Evolutionary conservation across 1,284 basidiomycete species (phyloP).

Genomic region (Leccinum angustisporum): DNA sequence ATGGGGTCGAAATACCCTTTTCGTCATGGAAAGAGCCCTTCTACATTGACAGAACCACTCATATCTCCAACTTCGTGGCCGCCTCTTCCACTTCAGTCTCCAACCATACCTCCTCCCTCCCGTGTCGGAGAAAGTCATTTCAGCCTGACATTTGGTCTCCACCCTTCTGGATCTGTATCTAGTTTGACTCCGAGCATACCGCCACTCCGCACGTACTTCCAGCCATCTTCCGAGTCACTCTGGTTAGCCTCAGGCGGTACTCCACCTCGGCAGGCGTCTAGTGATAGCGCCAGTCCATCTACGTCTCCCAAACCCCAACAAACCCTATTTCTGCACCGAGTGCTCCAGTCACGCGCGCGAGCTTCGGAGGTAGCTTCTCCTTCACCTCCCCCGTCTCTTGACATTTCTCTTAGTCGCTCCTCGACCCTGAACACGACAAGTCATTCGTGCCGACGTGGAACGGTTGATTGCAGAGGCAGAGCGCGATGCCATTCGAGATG

Average conservation of each 20-base stretch:
- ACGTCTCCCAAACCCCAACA: slow-evolving; percentile 2
- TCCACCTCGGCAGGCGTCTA: neutral
- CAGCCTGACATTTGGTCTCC: neutral
- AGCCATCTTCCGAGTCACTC: neutral
- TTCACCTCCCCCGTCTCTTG: slow-evolving; percentile 2
- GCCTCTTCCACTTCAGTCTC: slow-evolving; percentile 2
- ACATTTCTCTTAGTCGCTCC: slow-evolving; percentile 1
- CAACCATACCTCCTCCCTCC: neutral
- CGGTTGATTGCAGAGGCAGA: slow-evolving; percentile 21
- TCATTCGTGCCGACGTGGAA: slow-evolving; percentile 10
- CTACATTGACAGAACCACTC: slow-evolving; percentile 28
- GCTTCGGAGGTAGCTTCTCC: slow-evolving; percentile 16
- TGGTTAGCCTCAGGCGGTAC: neutral
- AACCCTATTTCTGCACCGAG: slow-evolving; percentile 24
- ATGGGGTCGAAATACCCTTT: neutral
- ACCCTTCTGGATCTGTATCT: neutral
- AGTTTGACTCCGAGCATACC: slow-evolving; percentile 6
- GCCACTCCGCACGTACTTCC: slow-evolving; percentile 3
- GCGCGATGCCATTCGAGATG: slow-evolving; percentile 14
- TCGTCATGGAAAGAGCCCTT: slow-evolving; percentile 16
- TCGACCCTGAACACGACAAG: slow-evolving; percentile 6
- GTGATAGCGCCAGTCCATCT: neutral
- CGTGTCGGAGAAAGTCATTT: neutral
- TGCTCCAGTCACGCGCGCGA: slow-evolving; percentile 24
- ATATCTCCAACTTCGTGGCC: slow-evolving; percentile 13